Conservation (phyloP, 768 basidiomycete species). For the Mycena metata region DNA sequence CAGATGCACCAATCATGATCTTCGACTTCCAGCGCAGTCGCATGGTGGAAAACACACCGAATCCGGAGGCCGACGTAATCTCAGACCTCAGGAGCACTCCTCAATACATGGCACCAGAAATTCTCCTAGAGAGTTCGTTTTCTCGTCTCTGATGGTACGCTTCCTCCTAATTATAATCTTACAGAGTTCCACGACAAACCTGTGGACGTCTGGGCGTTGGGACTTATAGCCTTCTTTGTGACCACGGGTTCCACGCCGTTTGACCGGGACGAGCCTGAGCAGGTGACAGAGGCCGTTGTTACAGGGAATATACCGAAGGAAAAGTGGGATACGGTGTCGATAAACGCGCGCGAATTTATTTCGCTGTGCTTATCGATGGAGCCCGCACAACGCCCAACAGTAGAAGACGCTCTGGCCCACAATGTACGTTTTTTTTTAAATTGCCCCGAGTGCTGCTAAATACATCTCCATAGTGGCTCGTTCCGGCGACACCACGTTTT, state of each 20-base stretch:
- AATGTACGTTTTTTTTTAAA: neutral
- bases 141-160: slow-evolving; percentile 4
- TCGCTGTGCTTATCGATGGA: neutral
- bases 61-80: slow-evolving; percentile 56
- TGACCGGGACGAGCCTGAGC: neutral
- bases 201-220: slow-evolving; percentile 98
- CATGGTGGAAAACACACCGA: slow-evolving; percentile 90
- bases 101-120: slow-evolving; percentile 97
- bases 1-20: slow-evolving; percentile 96
- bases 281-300: neutral
- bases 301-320: neutral
- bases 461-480: neutral
- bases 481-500: neutral
- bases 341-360: slow-evolving; percentile 8
- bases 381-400: neutral
- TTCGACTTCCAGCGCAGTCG: slow-evolving; percentile 96
- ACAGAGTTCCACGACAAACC: slow-evolving; percentile 92
- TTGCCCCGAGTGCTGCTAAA: neutral
- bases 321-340: neutral
- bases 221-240: slow-evolving; percentile 96
- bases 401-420: slow-evolving; percentile 1
- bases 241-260: slow-evolving; percentile 81
- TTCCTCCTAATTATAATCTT: neutral
- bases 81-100: slow-evolving; percentile 97
- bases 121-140: slow-evolving; percentile 87